These are phyloP conservation scores for Coccomyxa subellipsoidea DNA, from an alignment of 163 green algal species.

Conservation along the genomic window DNA sequence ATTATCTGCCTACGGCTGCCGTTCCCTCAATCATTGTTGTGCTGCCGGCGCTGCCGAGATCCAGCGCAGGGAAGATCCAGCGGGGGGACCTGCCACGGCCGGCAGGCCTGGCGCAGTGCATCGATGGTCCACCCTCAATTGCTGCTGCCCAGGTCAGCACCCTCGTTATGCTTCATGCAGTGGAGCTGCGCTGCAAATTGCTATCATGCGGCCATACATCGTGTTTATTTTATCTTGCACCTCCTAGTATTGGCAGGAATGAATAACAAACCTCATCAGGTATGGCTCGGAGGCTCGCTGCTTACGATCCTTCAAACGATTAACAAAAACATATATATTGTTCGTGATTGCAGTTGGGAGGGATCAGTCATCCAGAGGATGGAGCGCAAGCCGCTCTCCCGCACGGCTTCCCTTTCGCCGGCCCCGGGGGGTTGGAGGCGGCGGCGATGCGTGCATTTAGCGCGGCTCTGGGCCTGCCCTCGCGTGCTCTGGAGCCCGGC, in stretches of 20 bases:
- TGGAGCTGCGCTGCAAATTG: too few species aligned
- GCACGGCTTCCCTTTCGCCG: background rate
- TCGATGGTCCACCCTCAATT: background rate
- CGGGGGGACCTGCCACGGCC: conserved; percentile 21
- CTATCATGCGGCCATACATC: too few species aligned
- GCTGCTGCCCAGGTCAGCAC: background rate
- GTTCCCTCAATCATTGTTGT: conserved; percentile 26
- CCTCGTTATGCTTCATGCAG: too few species aligned
- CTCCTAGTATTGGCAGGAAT: too few species aligned
- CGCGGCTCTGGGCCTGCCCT: background rate
- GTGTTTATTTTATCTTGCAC: too few species aligned
- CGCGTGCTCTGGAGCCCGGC: conserved; percentile 46
- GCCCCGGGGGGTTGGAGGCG: background rate
- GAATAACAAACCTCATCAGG: too few species aligned
- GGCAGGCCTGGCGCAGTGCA: background rate
- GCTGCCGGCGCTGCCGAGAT: conserved; percentile 28
- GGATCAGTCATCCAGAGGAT: background rate
- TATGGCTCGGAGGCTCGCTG: too few species aligned
- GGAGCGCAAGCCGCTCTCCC: background rate
- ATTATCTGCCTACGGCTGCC: conserved; percentile 20
- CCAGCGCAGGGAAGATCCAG: conserved; percentile 37
- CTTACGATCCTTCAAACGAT: too few species aligned
- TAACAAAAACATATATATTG: too few species aligned
- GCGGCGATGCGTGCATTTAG: background rate
- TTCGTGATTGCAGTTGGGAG: background rate